Percentiles rank a stretch among this genome's conserved stretches.
These are phyloP conservation scores for Polyporus tsugae DNA, from an alignment of 1,284 basidiomycete species.

Conservation along the genomic window DNA sequence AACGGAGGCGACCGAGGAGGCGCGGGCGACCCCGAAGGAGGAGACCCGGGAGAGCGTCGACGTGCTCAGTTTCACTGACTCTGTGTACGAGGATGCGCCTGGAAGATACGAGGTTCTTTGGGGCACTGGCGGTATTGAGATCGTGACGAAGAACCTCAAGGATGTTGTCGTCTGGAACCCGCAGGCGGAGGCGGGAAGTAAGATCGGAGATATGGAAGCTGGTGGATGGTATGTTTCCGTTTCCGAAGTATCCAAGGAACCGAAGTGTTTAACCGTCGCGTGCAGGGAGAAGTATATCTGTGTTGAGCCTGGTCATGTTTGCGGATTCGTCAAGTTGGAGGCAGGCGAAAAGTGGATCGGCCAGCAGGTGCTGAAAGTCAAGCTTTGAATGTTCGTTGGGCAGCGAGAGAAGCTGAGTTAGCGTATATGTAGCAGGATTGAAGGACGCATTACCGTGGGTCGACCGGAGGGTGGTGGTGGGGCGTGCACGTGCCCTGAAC, in stretches of 20 bases:
- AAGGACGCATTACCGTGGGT: neutral
- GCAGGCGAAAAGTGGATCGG: slow-evolving; percentile 78
- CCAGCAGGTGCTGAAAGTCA: slow-evolving; percentile 67
- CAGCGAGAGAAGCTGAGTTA: neutral
- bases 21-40: slow-evolving; percentile 58
- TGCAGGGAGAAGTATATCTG: slow-evolving; percentile 83
- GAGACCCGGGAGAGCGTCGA: slow-evolving; percentile 71
- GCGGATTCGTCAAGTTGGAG: slow-evolving; percentile 66
- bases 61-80: slow-evolving; percentile 73
- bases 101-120: slow-evolving; percentile 67
- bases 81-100: slow-evolving; percentile 74
- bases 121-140: slow-evolving; percentile 61
- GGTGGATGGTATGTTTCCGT: slow-evolving; percentile 76
- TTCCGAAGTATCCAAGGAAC: neutral
- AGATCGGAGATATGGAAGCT: slow-evolving; percentile 87
- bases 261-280: neutral
- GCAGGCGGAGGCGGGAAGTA: slow-evolving; percentile 67
- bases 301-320: slow-evolving; percentile 86
- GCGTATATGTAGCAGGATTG: slow-evolving; percentile 19
- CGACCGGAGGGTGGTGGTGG: no score
- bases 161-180: slow-evolving; percentile 93
- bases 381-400: slow-evolving; percentile 21
- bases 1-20: slow-evolving; percentile 64
- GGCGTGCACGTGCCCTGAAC: slow-evolving; percentile 26
- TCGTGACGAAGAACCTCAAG: slow-evolving; percentile 71